Evolutionary conservation across 148 eudicot genomes (phyloP).

Genomic region (Pharnaceum exiguum): DNA sequence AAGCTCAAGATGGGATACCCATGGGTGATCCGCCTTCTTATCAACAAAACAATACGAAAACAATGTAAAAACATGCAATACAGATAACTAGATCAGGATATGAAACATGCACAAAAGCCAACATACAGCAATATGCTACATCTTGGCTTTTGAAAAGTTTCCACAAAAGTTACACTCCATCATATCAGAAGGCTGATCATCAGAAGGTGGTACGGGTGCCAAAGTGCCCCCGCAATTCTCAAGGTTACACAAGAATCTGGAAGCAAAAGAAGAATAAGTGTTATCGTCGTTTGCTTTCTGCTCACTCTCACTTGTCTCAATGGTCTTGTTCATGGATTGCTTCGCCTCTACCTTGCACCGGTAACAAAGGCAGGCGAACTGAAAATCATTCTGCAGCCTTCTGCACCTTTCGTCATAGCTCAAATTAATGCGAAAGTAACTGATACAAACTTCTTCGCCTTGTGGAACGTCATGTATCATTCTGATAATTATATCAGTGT

Average conservation of each 20-base stretch:
- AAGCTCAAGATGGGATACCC: no score
- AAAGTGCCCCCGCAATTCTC: constrained; percentile 85
- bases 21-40: no score
- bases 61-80: not conserved
- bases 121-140: constrained; percentile 14
- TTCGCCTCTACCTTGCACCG: constrained; percentile 86
- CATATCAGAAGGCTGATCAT: constrained; percentile 22
- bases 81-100: no score
- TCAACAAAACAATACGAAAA: no score
- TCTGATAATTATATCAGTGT: constrained; percentile 66
- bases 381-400: constrained; percentile 76
- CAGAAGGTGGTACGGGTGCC: constrained; percentile 73
- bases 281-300: constrained; percentile 49
- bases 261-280: constrained; percentile 87
- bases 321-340: constrained; percentile 70
- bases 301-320: constrained; percentile 18
- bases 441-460: constrained; percentile 77
- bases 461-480: constrained; percentile 68
- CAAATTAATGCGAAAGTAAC: constrained; percentile 84
- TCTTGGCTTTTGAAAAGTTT: constrained; percentile 30
- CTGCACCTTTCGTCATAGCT: constrained; percentile 56
- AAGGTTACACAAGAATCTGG: constrained; percentile 71
- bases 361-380: constrained; percentile 73
- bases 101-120: not conserved
- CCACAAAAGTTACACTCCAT: constrained; percentile 97